A percentile compares a stretch with the other conserved stretches of the same genome.
phyloP scores from a whole-genome alignment of 1,284 basidiomycete genomes.

The Limonomyces culmigenus region DNA sequence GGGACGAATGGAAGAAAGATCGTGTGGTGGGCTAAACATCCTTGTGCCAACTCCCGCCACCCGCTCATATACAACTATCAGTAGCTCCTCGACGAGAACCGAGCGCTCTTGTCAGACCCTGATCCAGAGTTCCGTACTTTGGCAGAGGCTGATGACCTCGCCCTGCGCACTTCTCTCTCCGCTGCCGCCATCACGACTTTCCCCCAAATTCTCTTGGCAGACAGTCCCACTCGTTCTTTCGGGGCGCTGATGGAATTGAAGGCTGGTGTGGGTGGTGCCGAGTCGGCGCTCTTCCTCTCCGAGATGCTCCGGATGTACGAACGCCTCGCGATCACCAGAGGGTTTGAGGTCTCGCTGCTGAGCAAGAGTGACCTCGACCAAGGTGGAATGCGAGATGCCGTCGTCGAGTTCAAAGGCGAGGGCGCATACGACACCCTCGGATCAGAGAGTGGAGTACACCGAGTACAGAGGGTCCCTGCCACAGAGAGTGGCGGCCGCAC shows the following conservation, averaged over 20 bases:
- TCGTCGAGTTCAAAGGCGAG: constrained; percentile 61
- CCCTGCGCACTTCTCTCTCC: constrained; percentile 32
- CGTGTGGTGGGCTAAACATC: constrained; percentile 21
- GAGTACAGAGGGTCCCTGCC: constrained; percentile 86
- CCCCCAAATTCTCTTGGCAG: constrained; percentile 56
- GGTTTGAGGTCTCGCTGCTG: constrained; percentile 38
- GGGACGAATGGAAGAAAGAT: constrained; percentile 26
- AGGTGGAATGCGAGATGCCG: constrained; percentile 70
- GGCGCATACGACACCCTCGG: constrained; percentile 68
- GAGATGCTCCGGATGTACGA: constrained; percentile 79
- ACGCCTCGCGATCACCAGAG: constrained; percentile 37
- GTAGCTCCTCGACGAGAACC: constrained; percentile 53
- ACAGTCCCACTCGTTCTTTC: constrained; percentile 29
- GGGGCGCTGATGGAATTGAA: constrained; percentile 80
- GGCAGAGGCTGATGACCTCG: constrained; percentile 52
- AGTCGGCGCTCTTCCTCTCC: constrained; percentile 70
- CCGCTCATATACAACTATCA: constrained; percentile 8
- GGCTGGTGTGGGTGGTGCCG: constrained; percentile 85
- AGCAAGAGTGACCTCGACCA: constrained; percentile 35
- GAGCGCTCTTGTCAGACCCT: constrained; percentile 49
- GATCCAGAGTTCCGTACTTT: constrained; percentile 66
- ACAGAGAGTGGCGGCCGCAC: constrained; percentile 80
- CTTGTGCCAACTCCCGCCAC: neutral
- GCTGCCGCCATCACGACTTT: constrained; percentile 36
- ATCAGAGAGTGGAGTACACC: constrained; percentile 92